Evolutionary conservation across 306 rosid genomes (phyloP).

Genomic region (Rosa chinensis): DNA sequence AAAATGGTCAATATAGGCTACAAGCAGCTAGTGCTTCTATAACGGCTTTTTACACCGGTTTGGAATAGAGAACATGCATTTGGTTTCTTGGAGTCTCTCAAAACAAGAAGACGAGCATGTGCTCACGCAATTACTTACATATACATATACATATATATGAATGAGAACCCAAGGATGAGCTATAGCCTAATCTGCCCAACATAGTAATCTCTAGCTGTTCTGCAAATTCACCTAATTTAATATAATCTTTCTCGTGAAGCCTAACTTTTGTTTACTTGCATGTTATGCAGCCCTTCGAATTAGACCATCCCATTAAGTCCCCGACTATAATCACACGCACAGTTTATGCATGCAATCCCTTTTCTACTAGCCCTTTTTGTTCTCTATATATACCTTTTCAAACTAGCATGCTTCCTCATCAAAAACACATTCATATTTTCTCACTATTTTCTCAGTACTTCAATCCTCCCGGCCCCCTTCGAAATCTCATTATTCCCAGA

Average conservation of each 20-base stretch:
- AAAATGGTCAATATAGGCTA: not conserved
- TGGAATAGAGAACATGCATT: not conserved
- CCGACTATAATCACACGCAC: not conserved
- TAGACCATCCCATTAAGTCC: slow-evolving; percentile 40
- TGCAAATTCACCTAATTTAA: slow-evolving; percentile 3
- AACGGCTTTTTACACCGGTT: not conserved
- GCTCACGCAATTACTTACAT: not conserved
- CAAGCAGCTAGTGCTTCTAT: slow-evolving; percentile 23
- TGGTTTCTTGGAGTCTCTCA: not conserved
- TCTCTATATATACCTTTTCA: slow-evolving; percentile 40
- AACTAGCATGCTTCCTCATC: slow-evolving; percentile 24
- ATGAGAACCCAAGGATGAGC: not conserved
- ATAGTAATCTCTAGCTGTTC: not conserved
- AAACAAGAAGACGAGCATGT: not conserved
- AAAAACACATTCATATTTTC: slow-evolving; percentile 7
- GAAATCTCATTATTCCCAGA: not conserved
- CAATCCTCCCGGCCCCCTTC: not conserved
- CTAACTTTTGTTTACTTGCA: slow-evolving; percentile 1
- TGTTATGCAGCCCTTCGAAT: slow-evolving; percentile 27
- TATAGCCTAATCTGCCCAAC: not conserved
- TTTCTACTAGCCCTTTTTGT: not conserved
- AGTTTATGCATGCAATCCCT: not conserved
- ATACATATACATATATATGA: not conserved
- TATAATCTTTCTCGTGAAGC: not conserved
- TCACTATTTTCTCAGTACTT: not conserved